These are phyloP conservation scores for Coniferiporia sulphurascens DNA, from an alignment of 1,284 basidiomycete genomes.

Conservation along the genomic window DNA sequence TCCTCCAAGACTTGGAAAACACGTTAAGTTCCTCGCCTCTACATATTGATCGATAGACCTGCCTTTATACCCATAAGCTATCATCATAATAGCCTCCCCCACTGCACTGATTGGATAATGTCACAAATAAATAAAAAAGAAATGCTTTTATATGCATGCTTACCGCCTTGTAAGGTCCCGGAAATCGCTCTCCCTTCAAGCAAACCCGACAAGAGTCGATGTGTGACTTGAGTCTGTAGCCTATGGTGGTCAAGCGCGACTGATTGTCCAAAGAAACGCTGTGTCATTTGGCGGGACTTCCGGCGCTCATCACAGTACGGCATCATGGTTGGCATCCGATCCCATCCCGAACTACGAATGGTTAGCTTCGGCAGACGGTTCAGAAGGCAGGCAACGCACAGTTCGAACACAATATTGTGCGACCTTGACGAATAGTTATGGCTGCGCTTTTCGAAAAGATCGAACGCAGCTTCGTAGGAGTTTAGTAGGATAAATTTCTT, in stretches of 20 bases:
- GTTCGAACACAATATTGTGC: neutral
- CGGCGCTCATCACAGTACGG: conserved; percentile 25
- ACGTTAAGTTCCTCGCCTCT: no score
- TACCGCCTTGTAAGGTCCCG: neutral
- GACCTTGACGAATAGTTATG: conserved; percentile 17
- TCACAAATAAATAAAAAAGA: no score
- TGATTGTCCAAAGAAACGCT: conserved; percentile 20
- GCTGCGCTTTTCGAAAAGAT: conserved; percentile 23
- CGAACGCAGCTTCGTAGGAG: conserved; percentile 21
- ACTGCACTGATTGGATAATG: no score
- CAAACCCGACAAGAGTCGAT: conserved; percentile 3
- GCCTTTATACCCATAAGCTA: conserved; percentile 13
- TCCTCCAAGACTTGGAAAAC: neutral
- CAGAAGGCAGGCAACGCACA: no score
- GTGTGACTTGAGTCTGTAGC: conserved; percentile 1
- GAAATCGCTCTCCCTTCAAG: conserved; percentile 1
- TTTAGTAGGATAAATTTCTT: conserved; percentile 20
- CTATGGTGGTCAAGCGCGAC: neutral
- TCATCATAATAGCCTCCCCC: conserved; percentile 5
- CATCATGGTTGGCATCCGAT: no score
- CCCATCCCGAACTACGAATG: no score
- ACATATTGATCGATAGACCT: no score
- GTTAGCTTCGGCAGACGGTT: no score
- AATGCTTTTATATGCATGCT: neutral
- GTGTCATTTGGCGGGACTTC: conserved; percentile 22